Conservation (phyloP, 2,329 filamentous ascomycete genomes). For the Phaeosphaeriaceae sp. region DNA sequence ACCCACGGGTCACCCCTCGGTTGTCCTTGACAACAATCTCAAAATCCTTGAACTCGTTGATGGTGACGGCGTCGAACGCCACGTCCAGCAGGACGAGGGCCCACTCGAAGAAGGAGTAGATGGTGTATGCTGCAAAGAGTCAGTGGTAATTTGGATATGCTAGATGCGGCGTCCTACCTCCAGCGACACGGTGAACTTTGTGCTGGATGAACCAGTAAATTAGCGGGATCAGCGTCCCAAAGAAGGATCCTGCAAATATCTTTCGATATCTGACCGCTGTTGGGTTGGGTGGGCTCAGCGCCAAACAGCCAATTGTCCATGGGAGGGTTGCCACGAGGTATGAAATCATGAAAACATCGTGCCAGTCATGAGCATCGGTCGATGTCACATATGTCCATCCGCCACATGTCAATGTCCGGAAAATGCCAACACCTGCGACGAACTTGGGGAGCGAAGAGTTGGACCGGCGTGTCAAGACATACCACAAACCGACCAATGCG, state of each 20-base stretch:
- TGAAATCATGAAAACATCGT: slow-evolving; percentile 99
- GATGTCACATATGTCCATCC: slow-evolving; percentile 99
- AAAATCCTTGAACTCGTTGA: slow-evolving; percentile 87
- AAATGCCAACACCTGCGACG: slow-evolving; percentile 78
- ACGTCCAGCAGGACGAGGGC: slow-evolving; percentile 93
- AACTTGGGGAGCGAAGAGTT: slow-evolving; percentile 80
- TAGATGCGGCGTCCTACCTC: slow-evolving; percentile 67
- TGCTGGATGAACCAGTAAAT: slow-evolving; percentile 99
- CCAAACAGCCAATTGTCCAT: slow-evolving; percentile 91
- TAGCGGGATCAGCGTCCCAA: slow-evolving; percentile 86
- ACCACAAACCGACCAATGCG: slow-evolving; percentile 88
- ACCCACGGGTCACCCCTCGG: slow-evolving; percentile 94
- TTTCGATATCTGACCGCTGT: slow-evolving; percentile 88
- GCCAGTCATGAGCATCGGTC: slow-evolving; percentile 97
- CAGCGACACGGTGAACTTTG: slow-evolving; percentile 91
- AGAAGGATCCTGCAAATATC: slow-evolving; percentile 82
- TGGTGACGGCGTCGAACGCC: slow-evolving; percentile 93
- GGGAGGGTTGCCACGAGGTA: slow-evolving; percentile 93
- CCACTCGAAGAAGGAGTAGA: slow-evolving; percentile 98
- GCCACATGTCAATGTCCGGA: slow-evolving; percentile 91
- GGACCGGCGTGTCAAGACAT: slow-evolving; percentile 81
- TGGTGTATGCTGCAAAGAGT: slow-evolving; percentile 79
- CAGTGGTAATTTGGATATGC: slow-evolving; percentile 21
- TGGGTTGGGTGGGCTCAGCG: slow-evolving; percentile 83
- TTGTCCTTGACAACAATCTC: slow-evolving; percentile 89